Base-by-base conservation (phyloP, 1,284 basidiomycete species). In the Cryptococcus sp. region DNA sequence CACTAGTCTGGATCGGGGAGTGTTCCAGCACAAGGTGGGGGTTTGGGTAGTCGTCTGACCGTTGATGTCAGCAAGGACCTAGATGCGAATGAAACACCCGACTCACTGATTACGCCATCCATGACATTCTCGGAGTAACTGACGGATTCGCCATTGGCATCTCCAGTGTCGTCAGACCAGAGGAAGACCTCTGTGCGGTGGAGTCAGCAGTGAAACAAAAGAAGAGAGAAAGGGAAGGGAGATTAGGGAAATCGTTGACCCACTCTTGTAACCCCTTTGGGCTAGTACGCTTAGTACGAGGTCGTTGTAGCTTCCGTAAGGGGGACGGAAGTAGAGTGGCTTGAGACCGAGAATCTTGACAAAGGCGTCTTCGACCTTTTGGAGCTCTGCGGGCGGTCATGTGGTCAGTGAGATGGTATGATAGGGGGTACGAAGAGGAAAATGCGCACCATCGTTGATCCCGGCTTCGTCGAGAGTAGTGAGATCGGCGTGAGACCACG, bases 401-500 rank as follows among this genome's bases (percentile, higher is more conserved):
- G 46, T 26, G 16, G 45, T 20, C 46, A 29, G 16, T 19, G 26
- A 55, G 44, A 15, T 29, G 34, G n/a, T 13, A 26, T 13, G 40
- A 20, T 23, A n/a, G 16, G 19, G 25, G 39, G 5, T 38, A 10
- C 52, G 26, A 45, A 54, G 50, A 26, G 47, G 44, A 50, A 38
- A 50, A n/a, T 39, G 69, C 75, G 52, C 60, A 82, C 82, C 69
- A 29, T 62, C 72, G 65, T 82, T 64, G 63, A 77, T 65, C 13
- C 58, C 55, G 39, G 78, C 74, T 69, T 77, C 75, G 25, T 69
- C 68, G 39, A 84, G 72, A 1, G 68, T 79, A 26, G 76, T 78
- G 19, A 85, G 67, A 64, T 85, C 77, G 19, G 74, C 65, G 67
- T 85, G 84, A 6, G 75, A 73, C 84, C 84, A 86, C 29, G 83